Evolutionary conservation across 306 rosid species (phyloP).

Genomic region (Crotalaria pallida): DNA sequence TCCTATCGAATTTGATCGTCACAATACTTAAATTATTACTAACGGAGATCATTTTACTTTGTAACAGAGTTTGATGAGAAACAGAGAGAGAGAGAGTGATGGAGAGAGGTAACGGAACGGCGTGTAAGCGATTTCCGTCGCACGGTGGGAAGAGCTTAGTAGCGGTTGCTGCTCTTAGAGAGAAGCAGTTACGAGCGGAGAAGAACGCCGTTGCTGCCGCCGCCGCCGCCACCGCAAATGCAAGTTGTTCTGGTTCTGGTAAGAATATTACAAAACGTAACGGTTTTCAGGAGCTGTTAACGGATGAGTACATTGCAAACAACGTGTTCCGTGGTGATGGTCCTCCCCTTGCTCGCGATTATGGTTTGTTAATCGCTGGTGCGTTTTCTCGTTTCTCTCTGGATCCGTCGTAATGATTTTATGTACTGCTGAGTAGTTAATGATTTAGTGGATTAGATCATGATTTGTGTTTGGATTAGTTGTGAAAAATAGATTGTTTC

Average conservation of each 20-base stretch:
- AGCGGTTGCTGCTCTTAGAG: constrained; percentile 27
- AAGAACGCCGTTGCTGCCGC: background rate
- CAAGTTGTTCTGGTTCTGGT: no score
- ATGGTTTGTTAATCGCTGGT: constrained; percentile 55
- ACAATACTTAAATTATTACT: background rate
- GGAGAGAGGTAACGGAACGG: constrained; percentile 42
- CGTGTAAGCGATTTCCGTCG: background rate
- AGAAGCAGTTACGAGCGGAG: background rate
- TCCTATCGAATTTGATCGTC: no score
- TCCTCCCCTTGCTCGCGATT: constrained; percentile 57
- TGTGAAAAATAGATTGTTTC: no score
- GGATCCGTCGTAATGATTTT: constrained; percentile 13
- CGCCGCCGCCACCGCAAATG: no score
- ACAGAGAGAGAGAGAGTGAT: constrained; percentile 35
- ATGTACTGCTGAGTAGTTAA: no score
- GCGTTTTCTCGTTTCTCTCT: constrained; percentile 13
- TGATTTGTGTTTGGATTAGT: no score
- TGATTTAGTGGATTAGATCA: no score
- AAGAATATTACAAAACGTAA: no score
- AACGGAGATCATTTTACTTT: constrained; percentile 7
- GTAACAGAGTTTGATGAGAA: constrained; percentile 37
- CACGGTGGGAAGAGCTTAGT: constrained; percentile 24
- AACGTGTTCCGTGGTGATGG: constrained; percentile 56
- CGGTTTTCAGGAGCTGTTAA: constrained; percentile 37
- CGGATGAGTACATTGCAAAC: constrained; percentile 35